These are phyloP conservation scores for Akanthomyces uredinophilus DNA, from an alignment of 2,329 filamentous ascomycete genomes.

Conservation along the genomic window DNA sequence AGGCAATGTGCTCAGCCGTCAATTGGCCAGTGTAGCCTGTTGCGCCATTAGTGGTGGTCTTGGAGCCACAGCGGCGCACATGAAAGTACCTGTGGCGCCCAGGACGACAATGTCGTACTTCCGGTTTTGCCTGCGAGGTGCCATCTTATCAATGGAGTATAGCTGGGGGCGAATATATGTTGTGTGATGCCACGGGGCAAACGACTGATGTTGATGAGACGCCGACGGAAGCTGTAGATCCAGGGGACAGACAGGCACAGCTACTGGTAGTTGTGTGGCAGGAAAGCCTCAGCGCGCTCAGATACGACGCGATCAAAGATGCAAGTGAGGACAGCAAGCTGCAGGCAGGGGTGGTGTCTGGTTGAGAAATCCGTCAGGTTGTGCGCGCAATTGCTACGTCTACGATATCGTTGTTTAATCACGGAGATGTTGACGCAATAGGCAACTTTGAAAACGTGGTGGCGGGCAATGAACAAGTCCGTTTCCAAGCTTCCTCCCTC, in stretches of 20 bases:
- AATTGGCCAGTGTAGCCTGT: constrained; percentile 78
- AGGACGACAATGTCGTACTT: constrained; percentile 55
- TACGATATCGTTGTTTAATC: neutral
- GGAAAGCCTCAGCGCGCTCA: neutral
- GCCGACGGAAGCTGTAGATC: neutral
- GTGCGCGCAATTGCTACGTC: neutral
- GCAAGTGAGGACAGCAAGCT: neutral
- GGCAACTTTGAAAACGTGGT: constrained; percentile 1
- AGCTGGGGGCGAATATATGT: neutral
- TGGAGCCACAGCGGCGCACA: neutral
- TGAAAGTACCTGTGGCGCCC: constrained; percentile 49
- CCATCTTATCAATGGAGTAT: constrained; percentile 30
- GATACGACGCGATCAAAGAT: neutral
- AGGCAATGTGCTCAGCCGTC: constrained; percentile 69
- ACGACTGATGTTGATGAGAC: constrained; percentile 8
- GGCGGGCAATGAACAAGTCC: neutral
- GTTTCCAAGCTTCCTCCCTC: neutral
- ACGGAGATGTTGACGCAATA: constrained; percentile 4
- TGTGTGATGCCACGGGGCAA: neutral
- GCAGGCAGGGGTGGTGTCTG: neutral
- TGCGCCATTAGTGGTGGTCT: constrained; percentile 1
- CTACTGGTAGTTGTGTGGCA: neutral
- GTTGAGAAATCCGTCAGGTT: neutral
- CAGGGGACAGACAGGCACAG: constrained; percentile 2
- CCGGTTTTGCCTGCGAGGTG: constrained; percentile 44